Conservation (phyloP, 2,329 filamentous ascomycete species). For the Westerdykella sp. region DNA sequence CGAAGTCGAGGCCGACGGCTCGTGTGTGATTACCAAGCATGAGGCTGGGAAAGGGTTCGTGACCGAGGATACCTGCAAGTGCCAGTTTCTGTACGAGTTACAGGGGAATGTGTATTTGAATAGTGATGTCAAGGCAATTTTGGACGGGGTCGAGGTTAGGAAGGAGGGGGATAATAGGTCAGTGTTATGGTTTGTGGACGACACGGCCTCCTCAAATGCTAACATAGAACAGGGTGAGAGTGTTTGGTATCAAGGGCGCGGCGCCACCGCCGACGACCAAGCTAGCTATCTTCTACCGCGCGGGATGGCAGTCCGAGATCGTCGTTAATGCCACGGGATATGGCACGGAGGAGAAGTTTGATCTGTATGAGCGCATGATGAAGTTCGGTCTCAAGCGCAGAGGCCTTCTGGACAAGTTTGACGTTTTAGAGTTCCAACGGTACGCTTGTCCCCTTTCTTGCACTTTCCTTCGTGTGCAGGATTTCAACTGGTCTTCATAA, state of each 20-base stretch:
- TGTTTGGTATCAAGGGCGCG: conserved; percentile 36
- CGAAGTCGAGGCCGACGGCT: conserved; percentile 44
- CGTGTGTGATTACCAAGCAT: conserved; percentile 47
- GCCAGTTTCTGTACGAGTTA: conserved; percentile 44
- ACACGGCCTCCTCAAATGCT: background rate
- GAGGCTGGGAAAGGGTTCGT: conserved; percentile 36
- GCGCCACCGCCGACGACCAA: conserved; percentile 40
- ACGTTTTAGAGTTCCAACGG: conserved; percentile 50
- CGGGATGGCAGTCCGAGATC: conserved; percentile 38
- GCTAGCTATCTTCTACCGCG: conserved; percentile 35
- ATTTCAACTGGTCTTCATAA: background rate
- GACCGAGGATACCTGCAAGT: conserved; percentile 30
- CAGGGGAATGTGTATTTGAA: conserved; percentile 44
- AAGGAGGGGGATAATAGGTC: conserved; percentile 31
- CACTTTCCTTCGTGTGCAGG: background rate
- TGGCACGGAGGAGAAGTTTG: conserved; percentile 45
- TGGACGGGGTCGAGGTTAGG: conserved; percentile 32
- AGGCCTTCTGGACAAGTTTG: conserved; percentile 38
- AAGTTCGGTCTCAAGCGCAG: conserved; percentile 38
- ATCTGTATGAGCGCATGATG: conserved; percentile 46
- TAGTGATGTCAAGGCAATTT: conserved; percentile 40
- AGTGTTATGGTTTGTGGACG: background rate
- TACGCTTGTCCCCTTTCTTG: conserved; percentile 8
- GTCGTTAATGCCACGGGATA: conserved; percentile 37
- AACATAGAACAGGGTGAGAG: conserved; percentile 17